Conservation (phyloP, 2,329 filamentous ascomycete species). For the Aspergillus brunneoviolaceus region DNA sequence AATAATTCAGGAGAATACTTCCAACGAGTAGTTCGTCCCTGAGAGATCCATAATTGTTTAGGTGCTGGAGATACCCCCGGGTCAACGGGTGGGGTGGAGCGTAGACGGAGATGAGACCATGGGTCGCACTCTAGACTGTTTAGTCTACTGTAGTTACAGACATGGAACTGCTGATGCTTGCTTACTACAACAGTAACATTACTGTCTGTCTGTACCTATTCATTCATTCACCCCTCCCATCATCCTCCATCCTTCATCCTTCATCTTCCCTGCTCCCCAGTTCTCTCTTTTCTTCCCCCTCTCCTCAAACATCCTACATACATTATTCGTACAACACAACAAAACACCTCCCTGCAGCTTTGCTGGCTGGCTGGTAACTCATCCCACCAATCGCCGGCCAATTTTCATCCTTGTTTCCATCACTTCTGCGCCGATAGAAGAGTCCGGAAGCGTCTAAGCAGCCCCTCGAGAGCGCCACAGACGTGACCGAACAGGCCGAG, state of each 20-base stretch:
- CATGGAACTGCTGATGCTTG: too few relatives aligned
- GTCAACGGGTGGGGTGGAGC: not conserved
- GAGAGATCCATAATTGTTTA: not conserved
- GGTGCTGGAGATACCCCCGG: not conserved
- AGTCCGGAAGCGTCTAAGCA: not conserved
- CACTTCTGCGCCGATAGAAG: not conserved
- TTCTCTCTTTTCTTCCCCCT: not conserved
- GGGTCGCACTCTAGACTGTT: not conserved
- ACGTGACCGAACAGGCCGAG: not conserved
- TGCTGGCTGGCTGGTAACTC: conserved; percentile 18
- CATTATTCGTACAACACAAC: too few relatives aligned
- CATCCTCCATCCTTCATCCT: not conserved
- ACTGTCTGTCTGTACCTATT: not conserved
- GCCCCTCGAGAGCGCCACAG: not conserved
- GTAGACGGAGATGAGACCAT: not conserved
- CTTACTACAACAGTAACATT: not conserved
- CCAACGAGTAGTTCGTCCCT: not conserved
- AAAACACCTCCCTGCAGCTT: not conserved
- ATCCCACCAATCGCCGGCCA: conserved; percentile 17
- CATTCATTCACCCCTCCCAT: not conserved
- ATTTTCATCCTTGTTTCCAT: not conserved
- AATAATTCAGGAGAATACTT: not conserved
- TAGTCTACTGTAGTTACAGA: too few relatives aligned
- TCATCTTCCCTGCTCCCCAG: not conserved
- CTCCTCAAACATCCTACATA: not conserved